Base-by-base conservation (phyloP, 495 filamentous ascomycete species). In the Polyplosphaeria fusca region DNA sequence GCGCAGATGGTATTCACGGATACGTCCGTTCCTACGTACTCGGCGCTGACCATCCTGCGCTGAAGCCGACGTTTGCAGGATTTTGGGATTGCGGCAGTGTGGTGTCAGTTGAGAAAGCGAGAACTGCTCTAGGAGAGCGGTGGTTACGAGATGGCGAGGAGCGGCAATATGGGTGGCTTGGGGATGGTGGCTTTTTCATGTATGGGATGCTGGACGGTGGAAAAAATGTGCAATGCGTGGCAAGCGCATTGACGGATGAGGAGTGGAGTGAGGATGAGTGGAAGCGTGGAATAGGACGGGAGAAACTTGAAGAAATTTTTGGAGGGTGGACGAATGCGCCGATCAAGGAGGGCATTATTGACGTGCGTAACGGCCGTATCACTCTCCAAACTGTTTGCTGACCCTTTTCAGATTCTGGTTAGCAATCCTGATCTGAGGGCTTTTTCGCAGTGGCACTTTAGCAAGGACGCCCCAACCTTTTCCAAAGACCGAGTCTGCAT, bases 141-240 rank as follows among this genome's bases (percentile, higher is more conserved):
- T 30, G 5, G 9, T 47, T 47, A 27, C 9, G 23, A 5, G 5
- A 16, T n/a, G 14, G 14, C 7, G 14, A 7, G 7, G 5, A 49
- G 5, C 23, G 46, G 12, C 46, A 49, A 22, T 35, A 49, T 49
- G 46, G 46, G 4, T 49, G 46, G 46, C 18, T 49, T 12, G 46
- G 46, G n/a, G 23, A 35, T 12, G 19, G 19, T 5, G 46, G 46
- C 5, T 32, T 49, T 13, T 12, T 49, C 4, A 49, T 49, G 14
- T 27, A 49, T 35, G 46, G 35, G 14, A 5, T 37, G 27, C 4
- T 49, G 7, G 19, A 32, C 14, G 27, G 19, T 32, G 46, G 46
- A 5, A 35, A 49, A 27, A 49, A 13, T 3, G 23, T 49, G 11
- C 46, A 49, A 18, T 49, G 46, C 27, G 19, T 49, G 5, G 27